Evolutionary conservation across 139 green algal genomes (phyloP).

Genomic region (Nannochloris sp.): DNA sequence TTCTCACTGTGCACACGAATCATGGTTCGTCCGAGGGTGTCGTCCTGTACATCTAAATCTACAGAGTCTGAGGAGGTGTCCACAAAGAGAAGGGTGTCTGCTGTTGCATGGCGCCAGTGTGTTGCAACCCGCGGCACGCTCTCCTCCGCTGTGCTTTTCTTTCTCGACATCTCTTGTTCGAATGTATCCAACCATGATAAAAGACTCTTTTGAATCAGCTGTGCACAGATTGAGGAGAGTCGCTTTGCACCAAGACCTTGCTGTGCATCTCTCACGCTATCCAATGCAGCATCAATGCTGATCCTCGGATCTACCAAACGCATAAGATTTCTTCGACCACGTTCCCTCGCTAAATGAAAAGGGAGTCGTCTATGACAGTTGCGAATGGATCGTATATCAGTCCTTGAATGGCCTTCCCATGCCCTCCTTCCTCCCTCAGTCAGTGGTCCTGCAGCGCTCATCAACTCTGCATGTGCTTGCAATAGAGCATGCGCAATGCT

Average conservation of each 20-base stretch:
- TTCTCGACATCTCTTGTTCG: slow-evolving; percentile 14
- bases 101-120: neutral
- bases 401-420: slow-evolving; percentile 43
- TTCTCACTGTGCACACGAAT: too few species aligned
- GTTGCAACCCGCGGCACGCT: slow-evolving; percentile 1
- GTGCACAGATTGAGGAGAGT: slow-evolving; percentile 32
- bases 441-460: slow-evolving; percentile 15
- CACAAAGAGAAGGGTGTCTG: neutral
- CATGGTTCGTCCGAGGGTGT: too few species aligned
- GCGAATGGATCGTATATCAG: slow-evolving; percentile 41
- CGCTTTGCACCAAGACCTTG: slow-evolving; percentile 41
- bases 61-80: too few species aligned
- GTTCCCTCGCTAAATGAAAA: slow-evolving; percentile 43
- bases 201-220: slow-evolving; percentile 36
- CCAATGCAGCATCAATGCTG: slow-evolving; percentile 36
- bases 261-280: slow-evolving; percentile 27
- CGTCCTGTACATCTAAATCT: too few species aligned
- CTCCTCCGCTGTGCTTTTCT: neutral
- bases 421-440: slow-evolving; percentile 30
- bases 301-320: slow-evolving; percentile 42
- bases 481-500: slow-evolving; percentile 45
- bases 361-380: slow-evolving; percentile 41
- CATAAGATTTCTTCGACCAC: slow-evolving; percentile 20
- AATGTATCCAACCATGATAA: slow-evolving; percentile 38
- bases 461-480: slow-evolving; percentile 27